Evolutionary conservation across 805 yeast species (phyloP).

Genomic region (Candida dendrica): DNA sequence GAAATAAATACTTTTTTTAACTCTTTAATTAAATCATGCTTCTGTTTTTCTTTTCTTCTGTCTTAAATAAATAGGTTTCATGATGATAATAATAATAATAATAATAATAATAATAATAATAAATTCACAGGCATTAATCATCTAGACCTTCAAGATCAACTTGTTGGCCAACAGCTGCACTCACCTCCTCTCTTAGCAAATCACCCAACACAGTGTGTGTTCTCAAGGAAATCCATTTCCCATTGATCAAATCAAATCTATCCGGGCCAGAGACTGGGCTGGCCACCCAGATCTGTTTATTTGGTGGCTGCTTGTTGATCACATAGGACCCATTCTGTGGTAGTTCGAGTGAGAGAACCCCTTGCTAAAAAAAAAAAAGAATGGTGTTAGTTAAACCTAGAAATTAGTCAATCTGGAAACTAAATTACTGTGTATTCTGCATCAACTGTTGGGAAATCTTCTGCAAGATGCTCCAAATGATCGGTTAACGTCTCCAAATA

Average conservation of each 20-base stretch:
- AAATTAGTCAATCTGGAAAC: too few relatives aligned
- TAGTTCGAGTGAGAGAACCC: slow-evolving; percentile 70
- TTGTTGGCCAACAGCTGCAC: slow-evolving; percentile 20
- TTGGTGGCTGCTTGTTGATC: slow-evolving; percentile 95
- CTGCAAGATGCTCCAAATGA: slow-evolving; percentile 62
- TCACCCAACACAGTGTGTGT: slow-evolving; percentile 46
- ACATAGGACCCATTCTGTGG: slow-evolving; percentile 81
- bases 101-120: too few relatives aligned
- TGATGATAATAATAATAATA: too few relatives aligned
- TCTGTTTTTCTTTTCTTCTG: too few relatives aligned
- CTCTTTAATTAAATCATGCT: too few relatives aligned
- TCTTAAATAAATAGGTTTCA: too few relatives aligned
- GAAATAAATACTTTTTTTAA: too few relatives aligned
- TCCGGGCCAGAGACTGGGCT: slow-evolving; percentile 94
- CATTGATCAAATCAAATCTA: slow-evolving; percentile 62
- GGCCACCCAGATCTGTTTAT: slow-evolving; percentile 92
- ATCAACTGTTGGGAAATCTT: slow-evolving; percentile 56
- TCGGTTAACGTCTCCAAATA: slow-evolving; percentile 66
- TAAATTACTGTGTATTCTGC: slow-evolving; percentile 62
- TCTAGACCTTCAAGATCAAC: slow-evolving; percentile 15
- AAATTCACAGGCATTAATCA: slow-evolving; percentile 1
- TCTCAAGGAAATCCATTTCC: slow-evolving; percentile 74
- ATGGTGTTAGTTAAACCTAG: too few relatives aligned
- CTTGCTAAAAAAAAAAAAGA: slow-evolving; percentile 48
- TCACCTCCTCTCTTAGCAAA: slow-evolving; percentile 45